Conservation (phyloP, 805 yeast species). For the Wickerhamiella azymoides region DNA sequence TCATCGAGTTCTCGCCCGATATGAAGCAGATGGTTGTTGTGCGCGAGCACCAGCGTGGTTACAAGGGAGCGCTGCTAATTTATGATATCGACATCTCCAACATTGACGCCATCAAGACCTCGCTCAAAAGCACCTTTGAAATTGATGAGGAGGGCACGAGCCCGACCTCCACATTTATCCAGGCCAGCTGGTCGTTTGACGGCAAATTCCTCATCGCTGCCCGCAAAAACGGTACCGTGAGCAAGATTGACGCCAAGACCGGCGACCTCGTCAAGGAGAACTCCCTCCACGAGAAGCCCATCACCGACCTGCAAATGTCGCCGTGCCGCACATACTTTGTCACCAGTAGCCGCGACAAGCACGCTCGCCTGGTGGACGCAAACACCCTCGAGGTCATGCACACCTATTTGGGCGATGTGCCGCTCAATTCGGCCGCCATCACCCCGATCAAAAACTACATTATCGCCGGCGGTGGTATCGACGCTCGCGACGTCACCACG, state of each 20-base stretch:
- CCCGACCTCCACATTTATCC: slow-evolving; percentile 32
- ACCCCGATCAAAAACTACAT: slow-evolving; percentile 88
- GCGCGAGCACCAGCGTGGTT: slow-evolving; percentile 87
- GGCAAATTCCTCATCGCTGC: slow-evolving; percentile 69
- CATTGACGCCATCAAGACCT: slow-evolving; percentile 30
- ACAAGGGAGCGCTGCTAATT: slow-evolving; percentile 58
- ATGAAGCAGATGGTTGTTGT: slow-evolving; percentile 57
- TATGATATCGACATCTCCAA: slow-evolving; percentile 46
- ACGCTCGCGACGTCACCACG: slow-evolving; percentile 96
- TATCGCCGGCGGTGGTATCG: slow-evolving; percentile 98
- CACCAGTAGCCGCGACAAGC: slow-evolving; percentile 85
- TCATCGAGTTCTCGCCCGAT: slow-evolving; percentile 74
- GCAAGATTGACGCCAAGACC: slow-evolving; percentile 63
- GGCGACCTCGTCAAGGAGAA: slow-evolving; percentile 52
- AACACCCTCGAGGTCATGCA: slow-evolving; percentile 61
- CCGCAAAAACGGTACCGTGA: slow-evolving; percentile 72
- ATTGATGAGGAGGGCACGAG: slow-evolving; percentile 11
- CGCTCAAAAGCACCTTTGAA: slow-evolving; percentile 32
- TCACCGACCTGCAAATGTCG: slow-evolving; percentile 85
- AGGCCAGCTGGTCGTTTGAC: slow-evolving; percentile 77
- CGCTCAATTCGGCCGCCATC: slow-evolving; percentile 88
- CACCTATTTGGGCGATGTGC: slow-evolving; percentile 74
- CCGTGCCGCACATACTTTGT: slow-evolving; percentile 79
- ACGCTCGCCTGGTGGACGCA: slow-evolving; percentile 64
- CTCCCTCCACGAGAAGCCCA: slow-evolving; percentile 53